Percentiles rank a stretch among this genome's conserved stretches.
Evolutionary conservation across 805 yeast species (phyloP).

Genomic region (Blastobotrys attinorum): DNA sequence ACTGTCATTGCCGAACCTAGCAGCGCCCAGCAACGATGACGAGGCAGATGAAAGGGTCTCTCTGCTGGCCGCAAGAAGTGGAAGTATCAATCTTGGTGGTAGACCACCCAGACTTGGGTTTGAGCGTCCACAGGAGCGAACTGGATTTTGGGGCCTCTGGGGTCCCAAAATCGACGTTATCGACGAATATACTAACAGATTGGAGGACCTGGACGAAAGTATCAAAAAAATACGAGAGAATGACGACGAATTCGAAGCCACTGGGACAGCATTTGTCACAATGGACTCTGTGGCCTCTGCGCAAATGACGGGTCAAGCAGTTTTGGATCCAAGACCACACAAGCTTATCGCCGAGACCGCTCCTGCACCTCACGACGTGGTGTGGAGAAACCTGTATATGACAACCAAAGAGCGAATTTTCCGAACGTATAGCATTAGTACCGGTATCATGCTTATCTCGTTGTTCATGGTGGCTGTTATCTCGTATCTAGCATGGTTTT

Average conservation of each 20-base stretch:
- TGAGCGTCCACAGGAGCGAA: slow-evolving; percentile 54
- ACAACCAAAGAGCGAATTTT: slow-evolving; percentile 63
- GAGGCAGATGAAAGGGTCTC: slow-evolving; percentile 1
- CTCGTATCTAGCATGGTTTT: slow-evolving; percentile 70
- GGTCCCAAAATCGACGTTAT: slow-evolving; percentile 78
- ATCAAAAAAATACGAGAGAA: slow-evolving; percentile 53
- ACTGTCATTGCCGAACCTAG: not conserved
- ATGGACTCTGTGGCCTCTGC: slow-evolving; percentile 95
- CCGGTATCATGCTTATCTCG: slow-evolving; percentile 59
- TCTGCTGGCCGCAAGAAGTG: slow-evolving; percentile 1
- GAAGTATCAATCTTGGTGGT: slow-evolving; percentile 14
- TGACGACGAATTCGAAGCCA: slow-evolving; percentile 59
- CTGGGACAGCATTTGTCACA: slow-evolving; percentile 88
- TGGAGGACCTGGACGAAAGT: slow-evolving; percentile 62
- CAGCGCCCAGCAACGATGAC: not conserved
- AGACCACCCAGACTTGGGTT: slow-evolving; percentile 25
- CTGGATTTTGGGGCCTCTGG: slow-evolving; percentile 52
- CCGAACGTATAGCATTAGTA: slow-evolving; percentile 56
- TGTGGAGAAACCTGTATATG: slow-evolving; percentile 85
- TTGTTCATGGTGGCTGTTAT: slow-evolving; percentile 77
- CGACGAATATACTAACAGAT: slow-evolving; percentile 59
- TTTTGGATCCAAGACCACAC: slow-evolving; percentile 81
- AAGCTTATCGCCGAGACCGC: slow-evolving; percentile 77
- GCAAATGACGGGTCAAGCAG: slow-evolving; percentile 94
- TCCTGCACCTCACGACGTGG: slow-evolving; percentile 93